These are phyloP conservation scores for Glonium stellatum DNA, from an alignment of 495 filamentous ascomycete species.

Conservation along the genomic window DNA sequence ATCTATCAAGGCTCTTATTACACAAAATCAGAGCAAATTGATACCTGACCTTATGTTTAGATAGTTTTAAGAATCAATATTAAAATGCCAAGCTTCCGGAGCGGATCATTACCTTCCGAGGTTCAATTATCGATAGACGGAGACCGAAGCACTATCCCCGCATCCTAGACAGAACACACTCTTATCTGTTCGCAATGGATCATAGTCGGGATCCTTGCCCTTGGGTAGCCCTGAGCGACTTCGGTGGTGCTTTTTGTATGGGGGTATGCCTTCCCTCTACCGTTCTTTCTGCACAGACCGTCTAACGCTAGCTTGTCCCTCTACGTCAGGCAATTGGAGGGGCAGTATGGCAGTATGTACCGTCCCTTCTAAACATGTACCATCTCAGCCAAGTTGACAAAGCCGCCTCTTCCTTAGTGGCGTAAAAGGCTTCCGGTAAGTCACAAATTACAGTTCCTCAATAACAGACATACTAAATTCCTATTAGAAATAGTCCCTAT, in stretches of 20 bases:
- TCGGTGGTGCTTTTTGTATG: conserved; percentile 96
- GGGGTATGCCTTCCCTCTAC: conserved; percentile 62
- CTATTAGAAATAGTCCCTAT: conserved; percentile 50
- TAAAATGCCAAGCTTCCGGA: too few relatives aligned
- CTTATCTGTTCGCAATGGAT: conserved; percentile 48
- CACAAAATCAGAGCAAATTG: too few relatives aligned
- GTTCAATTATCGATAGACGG: too few relatives aligned
- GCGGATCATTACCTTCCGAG: too few relatives aligned
- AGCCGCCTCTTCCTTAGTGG: conserved; percentile 70
- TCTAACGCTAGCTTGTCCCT: conserved; percentile 11
- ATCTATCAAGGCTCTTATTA: too few relatives aligned
- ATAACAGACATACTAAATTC: background rate
- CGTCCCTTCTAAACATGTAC: background rate
- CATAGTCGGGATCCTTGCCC: conserved; percentile 86
- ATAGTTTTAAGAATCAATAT: too few relatives aligned
- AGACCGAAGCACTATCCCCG: too few relatives aligned
- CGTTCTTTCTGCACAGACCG: conserved; percentile 4
- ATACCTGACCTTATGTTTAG: too few relatives aligned
- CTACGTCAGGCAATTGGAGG: conserved; percentile 75
- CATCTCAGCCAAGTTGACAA: background rate
- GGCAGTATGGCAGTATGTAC: conserved; percentile 16
- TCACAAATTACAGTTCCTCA: background rate
- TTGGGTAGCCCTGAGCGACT: conserved; percentile 93
- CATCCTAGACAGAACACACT: too few relatives aligned
- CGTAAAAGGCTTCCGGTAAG: conserved; percentile 66